Percentiles rank a stretch among this genome's conserved stretches.
phyloP scores from a whole-genome alignment of 83 land plant species.

The Picea mariana region DNA sequence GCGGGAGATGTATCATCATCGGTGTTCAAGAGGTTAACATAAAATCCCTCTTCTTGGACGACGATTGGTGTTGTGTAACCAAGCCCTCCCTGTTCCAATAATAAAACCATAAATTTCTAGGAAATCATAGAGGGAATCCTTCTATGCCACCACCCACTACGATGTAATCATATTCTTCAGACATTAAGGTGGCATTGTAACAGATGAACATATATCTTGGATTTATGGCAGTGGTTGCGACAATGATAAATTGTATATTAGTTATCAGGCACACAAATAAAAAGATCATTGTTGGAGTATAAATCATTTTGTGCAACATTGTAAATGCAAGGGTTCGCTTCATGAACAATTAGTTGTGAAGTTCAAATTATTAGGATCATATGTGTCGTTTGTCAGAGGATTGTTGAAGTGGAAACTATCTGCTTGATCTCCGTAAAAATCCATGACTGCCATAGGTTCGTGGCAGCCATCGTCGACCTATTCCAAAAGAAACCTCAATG shows the following conservation, averaged over 20 bases:
- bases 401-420: slow-evolving; percentile 19
- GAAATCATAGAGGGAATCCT: slow-evolving; percentile 72
- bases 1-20: slow-evolving; percentile 21
- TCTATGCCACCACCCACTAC: slow-evolving; percentile 75
- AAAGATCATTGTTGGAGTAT: too few species aligned
- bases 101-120: slow-evolving; percentile 32
- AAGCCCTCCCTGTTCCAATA: slow-evolving; percentile 60
- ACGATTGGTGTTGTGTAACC: slow-evolving; percentile 30
- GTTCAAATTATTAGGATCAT: slow-evolving; percentile 32
- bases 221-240: neutral
- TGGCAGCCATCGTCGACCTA: slow-evolving; percentile 56
- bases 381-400: slow-evolving; percentile 29
- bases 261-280: too few species aligned
- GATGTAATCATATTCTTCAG: slow-evolving; percentile 50
- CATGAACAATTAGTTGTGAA: slow-evolving; percentile 27
- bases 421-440: slow-evolving; percentile 63
- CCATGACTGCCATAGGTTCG: slow-evolving; percentile 60
- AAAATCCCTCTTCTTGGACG: neutral
- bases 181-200: neutral
- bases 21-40: slow-evolving; percentile 24
- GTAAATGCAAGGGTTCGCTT: too few species aligned
- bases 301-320: too few species aligned
- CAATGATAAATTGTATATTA: too few species aligned
- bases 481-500: slow-evolving; percentile 48
- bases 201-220: neutral